Conservation (phyloP, 129 eudicot genomes). For the Silybum marianum region DNA sequence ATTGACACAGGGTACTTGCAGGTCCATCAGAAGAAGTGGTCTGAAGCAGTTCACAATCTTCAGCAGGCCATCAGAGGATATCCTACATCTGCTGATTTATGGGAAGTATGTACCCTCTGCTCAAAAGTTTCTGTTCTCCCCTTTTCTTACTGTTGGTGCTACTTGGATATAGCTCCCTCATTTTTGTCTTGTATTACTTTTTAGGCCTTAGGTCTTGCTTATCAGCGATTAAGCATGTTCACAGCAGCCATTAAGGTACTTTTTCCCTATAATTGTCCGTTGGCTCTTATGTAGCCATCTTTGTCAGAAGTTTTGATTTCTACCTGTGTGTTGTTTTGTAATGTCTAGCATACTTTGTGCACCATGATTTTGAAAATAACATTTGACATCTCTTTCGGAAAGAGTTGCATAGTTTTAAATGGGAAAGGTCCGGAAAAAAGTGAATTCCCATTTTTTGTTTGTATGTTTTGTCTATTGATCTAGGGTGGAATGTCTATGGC, state of each 20-base stretch:
- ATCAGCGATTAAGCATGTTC: slow-evolving; percentile 92
- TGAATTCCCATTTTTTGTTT: slow-evolving; percentile 11
- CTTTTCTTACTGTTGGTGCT: slow-evolving; percentile 8
- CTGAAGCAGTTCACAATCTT: slow-evolving; percentile 87
- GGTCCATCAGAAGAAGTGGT: slow-evolving; percentile 84
- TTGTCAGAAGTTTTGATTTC: not conserved
- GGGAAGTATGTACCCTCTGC: slow-evolving; percentile 70
- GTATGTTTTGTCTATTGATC: slow-evolving; percentile 8
- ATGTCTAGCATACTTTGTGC: slow-evolving; percentile 3
- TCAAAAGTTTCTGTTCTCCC: slow-evolving; percentile 7
- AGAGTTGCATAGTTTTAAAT: slow-evolving; percentile 3
- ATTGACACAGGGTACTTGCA: slow-evolving; percentile 31
- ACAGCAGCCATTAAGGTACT: slow-evolving; percentile 96
- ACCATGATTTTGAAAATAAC: not conserved
- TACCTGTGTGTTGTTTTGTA: not conserved
- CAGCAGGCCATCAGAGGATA: slow-evolving; percentile 97
- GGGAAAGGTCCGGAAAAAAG: not conserved
- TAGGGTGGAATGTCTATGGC: not conserved
- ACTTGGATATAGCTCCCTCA: slow-evolving; percentile 14
- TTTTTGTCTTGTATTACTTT: slow-evolving; percentile 29
- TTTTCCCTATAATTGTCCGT: slow-evolving; percentile 3
- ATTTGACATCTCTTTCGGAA: not conserved
- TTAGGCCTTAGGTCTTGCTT: slow-evolving; percentile 93
- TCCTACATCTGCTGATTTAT: slow-evolving; percentile 91
- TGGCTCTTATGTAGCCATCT: not conserved